These are phyloP conservation scores for Aspergillus sergii DNA, from an alignment of 2,329 filamentous ascomycete genomes.

Conservation along the genomic window DNA sequence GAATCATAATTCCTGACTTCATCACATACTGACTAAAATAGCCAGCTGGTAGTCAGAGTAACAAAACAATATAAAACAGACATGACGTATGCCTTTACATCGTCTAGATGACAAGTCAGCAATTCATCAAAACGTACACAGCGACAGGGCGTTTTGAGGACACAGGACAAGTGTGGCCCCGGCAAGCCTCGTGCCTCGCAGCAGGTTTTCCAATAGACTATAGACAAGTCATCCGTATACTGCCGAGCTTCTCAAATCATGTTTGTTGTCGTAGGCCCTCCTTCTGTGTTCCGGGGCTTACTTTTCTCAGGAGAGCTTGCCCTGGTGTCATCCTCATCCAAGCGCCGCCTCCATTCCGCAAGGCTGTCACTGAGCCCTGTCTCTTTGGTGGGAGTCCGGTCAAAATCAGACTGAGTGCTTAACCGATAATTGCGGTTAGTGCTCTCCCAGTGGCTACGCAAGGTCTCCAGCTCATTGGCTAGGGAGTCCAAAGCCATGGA, in stretches of 20 bases:
- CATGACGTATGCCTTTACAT: not conserved
- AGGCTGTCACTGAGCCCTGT: conserved; percentile 67
- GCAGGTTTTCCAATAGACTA: conserved; percentile 28
- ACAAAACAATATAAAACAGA: not conserved
- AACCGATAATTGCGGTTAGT: conserved; percentile 94
- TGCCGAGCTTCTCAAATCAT: conserved; percentile 35
- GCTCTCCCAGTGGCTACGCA: conserved; percentile 91
- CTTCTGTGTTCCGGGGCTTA: conserved; percentile 27
- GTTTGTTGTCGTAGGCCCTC: conserved; percentile 29
- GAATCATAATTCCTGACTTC: not conserved
- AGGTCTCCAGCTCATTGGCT: conserved; percentile 85
- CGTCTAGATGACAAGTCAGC: not conserved
- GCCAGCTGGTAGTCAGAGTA: not conserved
- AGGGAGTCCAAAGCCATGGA: conserved; percentile 83
- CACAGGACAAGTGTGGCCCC: not conserved
- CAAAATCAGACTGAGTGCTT: conserved; percentile 87
- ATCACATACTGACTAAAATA: not conserved
- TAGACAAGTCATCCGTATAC: conserved; percentile 17
- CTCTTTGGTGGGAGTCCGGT: conserved; percentile 57
- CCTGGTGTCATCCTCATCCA: conserved; percentile 62
- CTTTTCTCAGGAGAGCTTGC: conserved; percentile 31
- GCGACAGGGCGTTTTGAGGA: not conserved
- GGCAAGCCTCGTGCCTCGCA: conserved; percentile 17
- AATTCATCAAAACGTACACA: not conserved
- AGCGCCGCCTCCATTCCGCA: conserved; percentile 76